Base-by-base conservation (phyloP, 2,329 filamentous ascomycete species). In the Annulohypoxylon truncatum region DNA sequence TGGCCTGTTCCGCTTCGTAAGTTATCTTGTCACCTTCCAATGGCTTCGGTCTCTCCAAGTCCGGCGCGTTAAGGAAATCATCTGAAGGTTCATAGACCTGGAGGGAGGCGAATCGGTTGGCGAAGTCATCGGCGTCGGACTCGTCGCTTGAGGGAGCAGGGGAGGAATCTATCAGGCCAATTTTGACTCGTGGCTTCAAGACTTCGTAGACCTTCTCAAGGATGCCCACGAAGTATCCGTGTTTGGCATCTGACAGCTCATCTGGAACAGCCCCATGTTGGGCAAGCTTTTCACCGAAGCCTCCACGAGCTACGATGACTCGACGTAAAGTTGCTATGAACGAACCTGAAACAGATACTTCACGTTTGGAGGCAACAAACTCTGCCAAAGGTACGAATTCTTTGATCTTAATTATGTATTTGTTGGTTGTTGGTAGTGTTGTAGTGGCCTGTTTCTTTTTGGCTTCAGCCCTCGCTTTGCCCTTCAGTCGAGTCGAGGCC, bases 41-140 rank as follows among this genome's bases (percentile, higher is more conserved):
- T 13, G 61, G 62, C 2, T 28, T 33, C 0, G 69, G 74, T 31
- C 67, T 70, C 38, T 73, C 66, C 7, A 75, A 47, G 42, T 77
- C 69, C 0, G 78, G 74, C 7, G 77, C 73, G 12, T 77, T 67
- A 3, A 79, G 40, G 65, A 82, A 82, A 3, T 70, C 72, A 20
- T 79, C 71, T 0, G 79, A 80, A 1, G 79, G 75, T 22, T 82
- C 80, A 40, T 81, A 73, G 10, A 82, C 64, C 1, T 74, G 68
- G 8, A 83, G 69, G 2, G 64, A 50, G 2, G 72, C 74, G 62
- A 83, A 82, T 18, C 72, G 73, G 61, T 79, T 81, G 15, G 60
- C 58, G 3, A 73, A 24, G 9, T 61, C 48, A 3, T 68, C 60
- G 5, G 3, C n/a, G 42, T 10, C 42, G 12, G 9, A 18, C n/a